These are phyloP conservation scores for Eucalyptus curtisii DNA, from an alignment of 345 rosid species.

Conservation along the genomic window DNA sequence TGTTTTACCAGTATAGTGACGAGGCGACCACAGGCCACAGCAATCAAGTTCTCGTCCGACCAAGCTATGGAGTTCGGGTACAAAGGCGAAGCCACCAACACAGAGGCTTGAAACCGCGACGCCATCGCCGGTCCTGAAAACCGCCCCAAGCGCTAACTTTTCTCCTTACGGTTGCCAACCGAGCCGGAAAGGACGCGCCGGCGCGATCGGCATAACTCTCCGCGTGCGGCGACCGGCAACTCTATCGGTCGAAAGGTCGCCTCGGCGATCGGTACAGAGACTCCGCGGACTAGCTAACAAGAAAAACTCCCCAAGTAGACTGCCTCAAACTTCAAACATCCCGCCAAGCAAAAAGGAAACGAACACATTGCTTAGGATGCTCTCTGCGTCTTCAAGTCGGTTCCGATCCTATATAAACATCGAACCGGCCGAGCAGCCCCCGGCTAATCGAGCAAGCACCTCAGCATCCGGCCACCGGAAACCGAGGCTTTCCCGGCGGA, in stretches of 20 bases:
- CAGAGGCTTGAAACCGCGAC: slow-evolving; percentile 73
- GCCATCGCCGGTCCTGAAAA: slow-evolving; percentile 23
- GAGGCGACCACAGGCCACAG: slow-evolving; percentile 74
- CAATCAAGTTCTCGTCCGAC: slow-evolving; percentile 92
- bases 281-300: not conserved
- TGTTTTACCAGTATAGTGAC: slow-evolving; percentile 66
- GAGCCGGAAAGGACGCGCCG: not conserved
- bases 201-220: not conserved
- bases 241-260: not conserved
- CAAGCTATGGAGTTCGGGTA: slow-evolving; percentile 79
- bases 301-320: not conserved
- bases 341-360: not conserved
- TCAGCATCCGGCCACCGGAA: not conserved
- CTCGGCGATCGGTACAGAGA: not conserved
- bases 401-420: not conserved
- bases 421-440: not conserved
- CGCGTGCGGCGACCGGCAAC: not conserved
- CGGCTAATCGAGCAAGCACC: not conserved
- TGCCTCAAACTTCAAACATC: not conserved
- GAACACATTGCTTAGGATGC: not conserved
- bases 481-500: not conserved
- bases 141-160: not conserved
- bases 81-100: slow-evolving; percentile 62
- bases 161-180: not conserved
- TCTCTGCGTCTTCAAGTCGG: not conserved